Percentiles rank a stretch among this genome's conserved stretches.
Evolutionary conservation across 768 basidiomycete genomes (phyloP).

Genomic region (Mycena rosella): DNA sequence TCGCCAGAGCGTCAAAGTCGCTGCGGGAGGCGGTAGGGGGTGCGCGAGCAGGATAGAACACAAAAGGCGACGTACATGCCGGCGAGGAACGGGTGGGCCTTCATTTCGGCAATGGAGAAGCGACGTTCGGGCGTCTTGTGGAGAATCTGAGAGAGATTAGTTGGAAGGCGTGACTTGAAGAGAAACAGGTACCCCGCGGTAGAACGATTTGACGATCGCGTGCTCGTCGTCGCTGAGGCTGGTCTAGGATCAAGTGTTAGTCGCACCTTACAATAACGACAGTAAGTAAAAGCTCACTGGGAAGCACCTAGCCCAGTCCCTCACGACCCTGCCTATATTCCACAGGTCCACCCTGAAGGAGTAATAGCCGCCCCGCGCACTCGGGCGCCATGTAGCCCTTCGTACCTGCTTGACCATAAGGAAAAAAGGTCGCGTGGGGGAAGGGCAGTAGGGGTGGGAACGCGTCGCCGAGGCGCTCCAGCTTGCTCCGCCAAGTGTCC

Average conservation of each 20-base stretch:
- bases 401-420: background rate
- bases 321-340: background rate
- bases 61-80: background rate
- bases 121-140: background rate
- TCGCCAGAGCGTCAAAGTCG: background rate
- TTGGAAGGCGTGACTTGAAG: too few species aligned
- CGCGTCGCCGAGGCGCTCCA: background rate
- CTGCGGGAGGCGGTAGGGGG: background rate
- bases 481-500: background rate
- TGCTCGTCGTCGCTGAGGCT: too few species aligned
- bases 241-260: too few species aligned
- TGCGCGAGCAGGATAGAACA: too few species aligned
- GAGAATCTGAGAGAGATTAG: background rate
- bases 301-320: background rate
- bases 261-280: too few species aligned
- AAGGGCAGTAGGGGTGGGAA: background rate
- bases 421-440: too few species aligned
- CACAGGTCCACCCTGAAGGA: background rate
- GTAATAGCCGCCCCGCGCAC: background rate
- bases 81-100: background rate
- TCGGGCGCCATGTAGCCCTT: background rate
- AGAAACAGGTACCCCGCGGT: too few species aligned
- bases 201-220: too few species aligned
- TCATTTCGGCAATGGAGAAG: background rate
- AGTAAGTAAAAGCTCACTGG: too few species aligned